Percentiles rank a stretch among this genome's conserved stretches.
Evolutionary conservation across 2,329 filamentous ascomycete genomes (phyloP).

Genomic region (Zymoseptoria tritici): DNA sequence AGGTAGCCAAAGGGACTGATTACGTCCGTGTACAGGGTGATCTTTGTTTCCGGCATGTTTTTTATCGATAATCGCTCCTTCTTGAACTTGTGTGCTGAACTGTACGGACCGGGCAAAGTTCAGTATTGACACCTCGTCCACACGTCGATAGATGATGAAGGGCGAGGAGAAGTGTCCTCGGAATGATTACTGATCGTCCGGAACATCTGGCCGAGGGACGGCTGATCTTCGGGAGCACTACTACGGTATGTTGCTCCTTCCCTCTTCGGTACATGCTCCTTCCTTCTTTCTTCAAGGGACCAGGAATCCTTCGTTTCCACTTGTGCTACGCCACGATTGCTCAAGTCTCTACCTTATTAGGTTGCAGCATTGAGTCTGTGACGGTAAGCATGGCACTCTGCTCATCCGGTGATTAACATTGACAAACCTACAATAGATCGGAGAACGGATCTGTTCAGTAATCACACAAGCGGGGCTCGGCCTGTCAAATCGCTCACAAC

Average conservation of each 20-base stretch:
- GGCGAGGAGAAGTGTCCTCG: background rate
- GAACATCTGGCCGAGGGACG: background rate
- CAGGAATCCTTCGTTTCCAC: background rate
- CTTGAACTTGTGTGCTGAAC: too few relatives aligned
- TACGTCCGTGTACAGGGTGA: constrained; percentile 53
- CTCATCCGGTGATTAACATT: background rate
- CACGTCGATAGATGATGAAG: background rate
- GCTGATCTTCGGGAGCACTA: background rate
- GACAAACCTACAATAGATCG: background rate
- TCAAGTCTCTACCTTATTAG: too few relatives aligned
- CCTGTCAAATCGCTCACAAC: too few relatives aligned
- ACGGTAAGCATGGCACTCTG: too few relatives aligned
- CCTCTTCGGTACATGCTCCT: background rate
- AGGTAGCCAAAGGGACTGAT: constrained; percentile 55
- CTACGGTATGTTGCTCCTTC: background rate
- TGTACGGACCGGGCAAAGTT: too few relatives aligned
- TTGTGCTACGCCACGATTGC: background rate
- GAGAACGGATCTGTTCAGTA: too few relatives aligned
- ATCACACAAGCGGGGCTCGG: too few relatives aligned
- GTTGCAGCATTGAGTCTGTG: too few relatives aligned
- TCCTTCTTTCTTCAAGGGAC: background rate
- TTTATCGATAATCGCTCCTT: background rate
- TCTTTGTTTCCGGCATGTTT: constrained; percentile 26
- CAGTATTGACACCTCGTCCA: background rate
- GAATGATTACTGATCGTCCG: background rate